Base-by-base conservation (phyloP, 2,329 filamentous ascomycete species). In the Boeremia exigua region DNA sequence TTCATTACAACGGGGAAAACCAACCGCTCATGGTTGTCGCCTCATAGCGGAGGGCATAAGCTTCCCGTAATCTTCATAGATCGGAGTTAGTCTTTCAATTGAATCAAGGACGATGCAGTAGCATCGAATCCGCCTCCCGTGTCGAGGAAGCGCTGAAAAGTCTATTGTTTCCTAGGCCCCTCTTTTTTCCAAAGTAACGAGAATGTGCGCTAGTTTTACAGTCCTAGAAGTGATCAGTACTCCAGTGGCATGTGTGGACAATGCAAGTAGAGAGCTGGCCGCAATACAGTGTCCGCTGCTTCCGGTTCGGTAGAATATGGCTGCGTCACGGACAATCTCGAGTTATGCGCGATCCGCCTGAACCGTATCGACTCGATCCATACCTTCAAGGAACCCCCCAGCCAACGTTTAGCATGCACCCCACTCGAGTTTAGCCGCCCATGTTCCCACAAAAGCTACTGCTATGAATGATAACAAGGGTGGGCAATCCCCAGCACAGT, bases 331-430 rank as follows among this genome's bases (percentile, higher is more conserved):
- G 29, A 32, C 14, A 12, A 17, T 27, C 12, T n/a, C 29, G 27
- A 17, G 4, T 25, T 10, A 30, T 42, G 42, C 6, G 12, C 9
- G 17, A 38, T 45, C n/a, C 38, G 19, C 15, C 19, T 6, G 30
- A n/a, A 15, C 17, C 17, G n/a, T 15, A n/a, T 32, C 33, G 36
- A 10, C 17, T 30, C 12, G 29, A 47, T 42, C 27, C 17, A 23
- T 6, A 11, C 17, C 23, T 17, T 42, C 28, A 23, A 45, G 42
- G 15, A 19, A 27, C 46, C 49, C 8, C 36, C 28, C 40, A 43
- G 47, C 42, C 53, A 47, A 47, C 42, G 23, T 11, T 33, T 17
- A 50, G 19, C 30, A 50, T 51, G 47, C 47, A 43, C 37, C 40
- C 42, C 40, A 43, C 36, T 37, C 38, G 14, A 19, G 36, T 50